These are phyloP conservation scores for Tieghemostelium lacteum DNA, from an alignment of 78 protist genomes.

Conservation along the genomic window DNA sequence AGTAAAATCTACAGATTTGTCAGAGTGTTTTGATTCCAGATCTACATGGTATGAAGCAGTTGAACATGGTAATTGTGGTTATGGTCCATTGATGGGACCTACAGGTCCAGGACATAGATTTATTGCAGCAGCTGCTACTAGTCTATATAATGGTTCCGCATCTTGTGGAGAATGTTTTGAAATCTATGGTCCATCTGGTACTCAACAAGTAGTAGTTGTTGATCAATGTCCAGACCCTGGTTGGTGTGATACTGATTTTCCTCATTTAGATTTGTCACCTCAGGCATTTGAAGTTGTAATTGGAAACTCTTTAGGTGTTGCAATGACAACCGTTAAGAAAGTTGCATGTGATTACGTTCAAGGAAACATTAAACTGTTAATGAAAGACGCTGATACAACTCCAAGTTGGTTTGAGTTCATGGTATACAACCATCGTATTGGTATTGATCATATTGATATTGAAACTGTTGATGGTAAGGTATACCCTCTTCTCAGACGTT, in stretches of 20 bases:
- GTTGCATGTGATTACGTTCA: constrained; percentile 55
- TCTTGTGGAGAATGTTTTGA: constrained; percentile 73
- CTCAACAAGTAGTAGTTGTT: constrained; percentile 35
- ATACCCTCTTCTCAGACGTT: constrained; percentile 3
- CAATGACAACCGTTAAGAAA: constrained; percentile 62
- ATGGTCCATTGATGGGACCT: constrained; percentile 48
- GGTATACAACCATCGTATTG: constrained; percentile 53
- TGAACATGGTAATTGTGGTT: constrained; percentile 80
- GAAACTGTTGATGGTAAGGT: constrained; percentile 26
- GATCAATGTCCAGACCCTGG: constrained; percentile 84
- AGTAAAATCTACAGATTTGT: background rate
- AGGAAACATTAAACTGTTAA: constrained; percentile 38
- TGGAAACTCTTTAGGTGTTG: constrained; percentile 33
- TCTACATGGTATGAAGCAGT: constrained; percentile 78
- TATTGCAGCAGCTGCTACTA: constrained; percentile 74
- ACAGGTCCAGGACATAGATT: constrained; percentile 54
- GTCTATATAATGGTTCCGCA: constrained; percentile 44
- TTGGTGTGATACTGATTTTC: constrained; percentile 79
- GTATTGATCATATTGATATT: constrained; percentile 32
- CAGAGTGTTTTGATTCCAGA: constrained; percentile 50
- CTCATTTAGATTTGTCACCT: constrained; percentile 77
- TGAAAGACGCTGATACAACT: constrained; percentile 61
- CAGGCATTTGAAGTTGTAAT: constrained; percentile 1
- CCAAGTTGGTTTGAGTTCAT: constrained; percentile 63
- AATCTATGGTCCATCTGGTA: constrained; percentile 60